Evolutionary conservation across 2,329 filamentous ascomycete species (phyloP), one percentile per base, ranked within the genome.

Genomic region (Trichoderma atrobrunneum): DNA sequence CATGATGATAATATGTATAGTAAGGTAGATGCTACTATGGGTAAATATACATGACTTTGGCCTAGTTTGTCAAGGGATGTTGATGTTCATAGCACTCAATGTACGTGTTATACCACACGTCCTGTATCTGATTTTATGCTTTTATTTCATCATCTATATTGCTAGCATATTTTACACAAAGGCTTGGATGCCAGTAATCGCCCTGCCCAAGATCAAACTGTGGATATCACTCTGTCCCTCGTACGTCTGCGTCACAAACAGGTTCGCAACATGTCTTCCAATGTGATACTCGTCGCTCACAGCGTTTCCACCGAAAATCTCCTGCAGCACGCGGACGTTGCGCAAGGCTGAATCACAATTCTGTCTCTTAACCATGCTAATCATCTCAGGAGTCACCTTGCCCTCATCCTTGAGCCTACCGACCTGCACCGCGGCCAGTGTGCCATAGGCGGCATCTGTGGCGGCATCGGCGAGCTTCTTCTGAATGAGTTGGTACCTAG

Each of bases 141-240:
- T 32, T 51, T 34, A 32, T 16, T 21, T 34, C 36, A 18, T 54
- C 32, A 26, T 34, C 48, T 54, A 24, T 39, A 39, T 39, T 39
- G 39, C 14, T 12, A 70, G 16, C 21, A 36, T 36, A 48, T 7
- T 60, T 57, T 84, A 93, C 70, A 89, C 90, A 85, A 96, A 96
- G 8, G 93, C 93, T 82, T 96, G 93, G 28, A 95, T 84, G 26
- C 93, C 92, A 43, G 90, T 91, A 72, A 92, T 92, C 16, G 90
- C 90, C 74, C 90, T 85, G 70, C 91, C 90, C 65, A 92, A 78
- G 77, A 92, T 92, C 78, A 92, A 85, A 95, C 94, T 90, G 82
- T 98, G 96, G 80, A 98, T 98, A 83, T 98, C 96, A 79, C 95
- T 98, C 84, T 98, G 96, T 26, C 96, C 96, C 84, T 99, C 96